phyloP scores from a whole-genome alignment of 345 rosid genomes.

The sweet orange (Citrus sinensis) region DVS_A1.0 CM039163.1:49221501-49222000 shows the following conservation, averaged over 20 bases:
- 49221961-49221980: not conserved
- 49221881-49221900: conserved; percentile 24
- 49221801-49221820: too few relatives aligned
- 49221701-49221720: not conserved
- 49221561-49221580: too few relatives aligned
- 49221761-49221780: not conserved
- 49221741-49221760: not conserved
- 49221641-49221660: not conserved
- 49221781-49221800: not conserved
- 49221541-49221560: too few relatives aligned
- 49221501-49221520: too few relatives aligned
- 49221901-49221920: conserved; percentile 22
- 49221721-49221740: not conserved
- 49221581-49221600: too few relatives aligned
- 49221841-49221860: not conserved
- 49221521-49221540: too few relatives aligned
- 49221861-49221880: too few relatives aligned
- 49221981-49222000: not conserved
- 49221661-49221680: conserved; percentile 2
- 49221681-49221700: not conserved
- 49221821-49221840: not conserved
- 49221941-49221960: not conserved
- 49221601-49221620: not conserved
- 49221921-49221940: conserved; percentile 6
- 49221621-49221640: not conserved